These are phyloP conservation scores for Penicillium sclerotigenum DNA, from an alignment of 2,329 filamentous ascomycete species.

Conservation along the genomic window DNA sequence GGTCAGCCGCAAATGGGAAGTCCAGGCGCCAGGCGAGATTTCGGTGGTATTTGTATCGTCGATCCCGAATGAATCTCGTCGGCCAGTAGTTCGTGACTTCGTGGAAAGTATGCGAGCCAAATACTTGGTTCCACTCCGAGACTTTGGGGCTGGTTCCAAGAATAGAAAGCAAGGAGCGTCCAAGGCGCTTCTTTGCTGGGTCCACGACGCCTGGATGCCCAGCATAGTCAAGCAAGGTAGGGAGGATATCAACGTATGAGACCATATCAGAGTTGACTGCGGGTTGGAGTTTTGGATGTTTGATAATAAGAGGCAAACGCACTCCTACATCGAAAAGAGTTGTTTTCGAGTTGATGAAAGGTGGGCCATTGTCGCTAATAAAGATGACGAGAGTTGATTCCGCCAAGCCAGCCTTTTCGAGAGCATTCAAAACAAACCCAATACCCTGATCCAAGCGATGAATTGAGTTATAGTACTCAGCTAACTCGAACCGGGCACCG, in stretches of 20 bases:
- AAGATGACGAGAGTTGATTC: slow-evolving; percentile 46
- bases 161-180: slow-evolving; percentile 42
- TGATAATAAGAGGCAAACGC: slow-evolving; percentile 44
- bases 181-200: slow-evolving; percentile 21
- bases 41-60: slow-evolving; percentile 50
- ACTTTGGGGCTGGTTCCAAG: slow-evolving; percentile 20
- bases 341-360: slow-evolving; percentile 53
- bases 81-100: slow-evolving; percentile 53
- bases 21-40: slow-evolving; percentile 51
- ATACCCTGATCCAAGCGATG: slow-evolving; percentile 44
- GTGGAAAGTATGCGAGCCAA: slow-evolving; percentile 54
- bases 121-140: slow-evolving; percentile 36
- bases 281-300: slow-evolving; percentile 28
- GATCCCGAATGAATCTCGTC: slow-evolving; percentile 47
- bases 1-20: slow-evolving; percentile 49
- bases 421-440: slow-evolving; percentile 38
- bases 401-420: slow-evolving; percentile 32
- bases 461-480: slow-evolving; percentile 46
- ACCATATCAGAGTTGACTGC: slow-evolving; percentile 45
- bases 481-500: slow-evolving; percentile 44
- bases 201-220: slow-evolving; percentile 6
- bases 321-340: slow-evolving; percentile 51
- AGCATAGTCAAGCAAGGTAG: slow-evolving; percentile 46
- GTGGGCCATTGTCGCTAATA: slow-evolving; percentile 50
- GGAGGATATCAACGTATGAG: slow-evolving; percentile 49